Conservation (phyloP, 345 rosid genomes). For the Citrus hindsii region DNA sequence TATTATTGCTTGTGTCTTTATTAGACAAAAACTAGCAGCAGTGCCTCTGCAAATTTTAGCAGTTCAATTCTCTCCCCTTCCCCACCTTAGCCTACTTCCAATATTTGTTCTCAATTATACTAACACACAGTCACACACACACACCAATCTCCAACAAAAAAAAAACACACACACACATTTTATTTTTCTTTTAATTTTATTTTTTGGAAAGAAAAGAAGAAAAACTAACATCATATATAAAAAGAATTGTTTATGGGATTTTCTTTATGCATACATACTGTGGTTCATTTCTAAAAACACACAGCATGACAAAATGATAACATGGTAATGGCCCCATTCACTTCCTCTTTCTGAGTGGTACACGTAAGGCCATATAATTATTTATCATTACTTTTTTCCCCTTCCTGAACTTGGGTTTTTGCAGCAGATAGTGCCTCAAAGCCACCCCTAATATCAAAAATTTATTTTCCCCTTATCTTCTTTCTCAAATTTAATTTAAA, state of each 20-base stretch:
- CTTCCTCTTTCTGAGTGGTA: slow-evolving; percentile 21
- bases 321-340: slow-evolving; percentile 11
- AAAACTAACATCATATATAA: no score
- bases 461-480: neutral
- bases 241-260: neutral
- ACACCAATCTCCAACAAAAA: no score
- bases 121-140: neutral
- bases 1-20: slow-evolving; percentile 41
- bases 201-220: no score
- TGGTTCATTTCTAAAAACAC: neutral
- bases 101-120: slow-evolving; percentile 4
- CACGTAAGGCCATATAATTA: slow-evolving; percentile 17
- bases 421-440: neutral
- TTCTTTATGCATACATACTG: neutral
- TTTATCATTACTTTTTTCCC: neutral
- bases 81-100: neutral
- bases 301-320: neutral
- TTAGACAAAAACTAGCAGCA: slow-evolving; percentile 32
- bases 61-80: slow-evolving; percentile 20
- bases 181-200: no score
- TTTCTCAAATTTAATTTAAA: neutral
- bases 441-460: neutral
- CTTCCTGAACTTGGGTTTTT: neutral
- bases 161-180: no score
- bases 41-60: slow-evolving; percentile 23